Evolutionary conservation across 1,139 yeast genomes (phyloP).

Genomic region (Protomyces inouyei): DNA sequence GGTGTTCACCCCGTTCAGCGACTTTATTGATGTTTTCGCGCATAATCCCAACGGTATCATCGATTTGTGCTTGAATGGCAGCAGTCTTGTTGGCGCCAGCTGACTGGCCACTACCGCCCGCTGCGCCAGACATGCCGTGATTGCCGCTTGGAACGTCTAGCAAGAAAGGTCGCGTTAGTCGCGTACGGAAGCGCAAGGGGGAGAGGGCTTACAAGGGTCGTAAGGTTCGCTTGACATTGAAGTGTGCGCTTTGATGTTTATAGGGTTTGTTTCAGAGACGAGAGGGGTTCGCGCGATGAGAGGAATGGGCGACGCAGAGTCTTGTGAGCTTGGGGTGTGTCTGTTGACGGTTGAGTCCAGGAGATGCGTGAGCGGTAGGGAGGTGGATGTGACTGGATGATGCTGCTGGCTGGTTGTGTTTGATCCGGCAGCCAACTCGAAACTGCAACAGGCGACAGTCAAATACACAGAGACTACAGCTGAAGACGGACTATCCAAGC

Average conservation of each 20-base stretch:
- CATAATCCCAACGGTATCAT: conserved; percentile 97
- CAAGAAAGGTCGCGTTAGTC: neutral
- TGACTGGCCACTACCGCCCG: conserved; percentile 17
- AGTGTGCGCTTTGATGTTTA: neutral
- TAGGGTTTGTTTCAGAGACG: neutral
- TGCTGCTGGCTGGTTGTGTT: too few relatives aligned
- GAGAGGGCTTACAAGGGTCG: conserved; percentile 20
- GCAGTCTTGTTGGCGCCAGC: conserved; percentile 28
- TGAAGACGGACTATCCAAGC: too few relatives aligned
- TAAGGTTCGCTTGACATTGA: conserved; percentile 26
- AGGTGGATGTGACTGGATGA: too few relatives aligned
- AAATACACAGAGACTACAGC: too few relatives aligned
- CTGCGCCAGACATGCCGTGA: conserved; percentile 5
- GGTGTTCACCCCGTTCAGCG: conserved; percentile 69
- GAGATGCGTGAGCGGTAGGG: too few relatives aligned
- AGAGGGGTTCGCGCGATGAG: neutral
- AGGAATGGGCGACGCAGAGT: neutral
- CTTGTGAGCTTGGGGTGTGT: too few relatives aligned
- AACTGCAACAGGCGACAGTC: too few relatives aligned
- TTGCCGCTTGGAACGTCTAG: neutral
- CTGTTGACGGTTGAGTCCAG: too few relatives aligned
- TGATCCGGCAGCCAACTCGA: too few relatives aligned
- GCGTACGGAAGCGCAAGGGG: neutral
- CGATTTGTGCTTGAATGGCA: conserved; percentile 58
- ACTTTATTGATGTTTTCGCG: conserved; percentile 86